phyloP scores from a whole-genome alignment of 2,329 filamentous ascomycete genomes.

The Dothidotthia symphoricarpi region DNA sequence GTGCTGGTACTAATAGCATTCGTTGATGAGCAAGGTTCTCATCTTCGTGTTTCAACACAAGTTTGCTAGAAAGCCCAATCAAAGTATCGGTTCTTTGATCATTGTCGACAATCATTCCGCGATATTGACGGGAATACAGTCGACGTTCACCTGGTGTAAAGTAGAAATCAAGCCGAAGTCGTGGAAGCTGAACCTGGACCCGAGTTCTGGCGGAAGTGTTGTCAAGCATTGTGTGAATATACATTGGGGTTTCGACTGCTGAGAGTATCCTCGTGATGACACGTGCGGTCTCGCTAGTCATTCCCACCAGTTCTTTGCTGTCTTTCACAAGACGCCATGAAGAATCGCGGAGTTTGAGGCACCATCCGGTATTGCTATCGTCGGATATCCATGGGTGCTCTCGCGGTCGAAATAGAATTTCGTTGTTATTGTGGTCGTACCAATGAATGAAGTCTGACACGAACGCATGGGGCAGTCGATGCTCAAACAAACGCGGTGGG shows the following conservation, averaged over 20 bases:
- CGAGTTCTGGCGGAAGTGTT: too few species aligned
- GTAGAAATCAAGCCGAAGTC: constrained; percentile 15
- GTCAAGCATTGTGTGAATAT: too few species aligned
- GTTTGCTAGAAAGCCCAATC: constrained; percentile 23
- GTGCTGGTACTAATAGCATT: constrained; percentile 41
- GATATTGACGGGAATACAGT: constrained; percentile 27
- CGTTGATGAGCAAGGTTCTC: constrained; percentile 22
- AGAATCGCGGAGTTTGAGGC: constrained; percentile 8
- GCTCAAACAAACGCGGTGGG: constrained; percentile 29
- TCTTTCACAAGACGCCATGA: constrained; percentile 18
- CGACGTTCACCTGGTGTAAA: neutral
- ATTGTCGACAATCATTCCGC: constrained; percentile 25
- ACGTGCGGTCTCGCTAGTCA: constrained; percentile 8
- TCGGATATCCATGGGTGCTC: constrained; percentile 9
- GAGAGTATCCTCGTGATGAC: constrained; percentile 14
- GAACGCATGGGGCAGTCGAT: constrained; percentile 35
- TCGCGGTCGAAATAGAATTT: constrained; percentile 13
- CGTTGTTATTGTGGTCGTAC: constrained; percentile 15
- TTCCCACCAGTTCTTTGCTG: constrained; percentile 5
- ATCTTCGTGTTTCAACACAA: constrained; percentile 16
- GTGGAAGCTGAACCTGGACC: too few species aligned
- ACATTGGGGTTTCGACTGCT: constrained; percentile 13
- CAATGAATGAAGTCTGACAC: constrained; percentile 26
- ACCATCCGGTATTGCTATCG: constrained; percentile 9
- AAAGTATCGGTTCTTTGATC: constrained; percentile 26